phyloP scores from a whole-genome alignment of 305 asterid genomes.

The Petunia hybrid region DNA sequence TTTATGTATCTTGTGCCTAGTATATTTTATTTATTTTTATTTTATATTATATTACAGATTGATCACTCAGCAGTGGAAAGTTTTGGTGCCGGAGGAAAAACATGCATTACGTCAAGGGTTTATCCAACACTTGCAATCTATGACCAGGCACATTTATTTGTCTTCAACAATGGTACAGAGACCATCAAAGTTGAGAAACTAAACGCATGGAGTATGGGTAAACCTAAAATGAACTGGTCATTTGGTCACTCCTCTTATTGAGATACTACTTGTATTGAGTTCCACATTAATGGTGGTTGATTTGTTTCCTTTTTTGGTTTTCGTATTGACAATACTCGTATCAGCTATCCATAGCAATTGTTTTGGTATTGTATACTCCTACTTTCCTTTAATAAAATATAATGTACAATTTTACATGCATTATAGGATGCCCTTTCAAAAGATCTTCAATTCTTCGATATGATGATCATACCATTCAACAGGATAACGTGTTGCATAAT shows the following conservation, averaged over 20 bases:
- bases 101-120: conserved; percentile 52
- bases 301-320: background rate
- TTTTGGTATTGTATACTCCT: too few species aligned
- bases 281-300: background rate
- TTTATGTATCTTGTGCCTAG: background rate
- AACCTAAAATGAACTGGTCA: conserved; percentile 26
- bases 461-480: too few species aligned
- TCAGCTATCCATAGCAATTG: too few species aligned
- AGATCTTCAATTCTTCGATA: too few species aligned
- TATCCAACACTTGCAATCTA: conserved; percentile 46
- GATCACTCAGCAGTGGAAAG: conserved; percentile 59
- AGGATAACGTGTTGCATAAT: too few species aligned
- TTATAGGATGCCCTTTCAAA: too few species aligned
- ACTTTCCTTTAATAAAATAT: too few species aligned
- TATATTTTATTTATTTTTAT: background rate
- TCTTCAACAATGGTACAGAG: conserved; percentile 56
- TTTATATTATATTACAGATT: conserved; percentile 38
- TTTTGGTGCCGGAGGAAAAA: conserved; percentile 51
- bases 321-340: background rate
- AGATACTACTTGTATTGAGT: background rate
- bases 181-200: conserved; percentile 38
- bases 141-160: conserved; percentile 45
- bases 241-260: background rate
- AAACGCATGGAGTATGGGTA: conserved; percentile 53
- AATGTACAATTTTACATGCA: too few species aligned